Evolutionary conservation across 805 yeast genomes (phyloP), one percentile per base, ranked within the genome.

Genomic region (Komagataella mondaviorum): DNA sequence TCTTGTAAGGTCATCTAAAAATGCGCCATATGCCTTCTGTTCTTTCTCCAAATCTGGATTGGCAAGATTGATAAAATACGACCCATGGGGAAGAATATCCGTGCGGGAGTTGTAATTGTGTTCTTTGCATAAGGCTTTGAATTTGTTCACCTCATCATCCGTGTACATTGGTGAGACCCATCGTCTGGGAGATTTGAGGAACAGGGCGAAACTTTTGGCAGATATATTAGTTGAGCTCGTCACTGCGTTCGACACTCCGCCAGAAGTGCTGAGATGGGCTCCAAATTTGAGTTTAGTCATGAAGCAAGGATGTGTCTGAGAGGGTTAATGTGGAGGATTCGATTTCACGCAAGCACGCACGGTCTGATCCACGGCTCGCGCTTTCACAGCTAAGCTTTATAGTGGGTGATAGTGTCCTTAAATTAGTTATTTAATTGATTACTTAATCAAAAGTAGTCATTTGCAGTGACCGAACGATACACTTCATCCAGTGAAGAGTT

Each of bases 31-130:
- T 8, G 96, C 85, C 60, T 86, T 87, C 36, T 72, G 73, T 52
- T 82, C 86, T 63, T 88, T 91, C 54, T 79, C 93, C 2, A 65
- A 64, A 57, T 89, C 96, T 0, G 97, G 96, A 57, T 88, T 89
- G 22, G 95, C 97, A 55, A 93, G 68, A 63, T 93, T 93, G 62
- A 93, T 90, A 59, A 93, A 81, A 63, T 90, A 93, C 22, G 95
- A 88, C 1, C 96, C 98, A 65, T 93, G 99, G 0, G 99, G 98
- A 49, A 93, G 72, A 49, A 88, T 75, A 60, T 90, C 96, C 23
- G 83, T 84, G 51, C 76, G 62, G 3, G 96, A 83, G 62, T 88
- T 77, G 64, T 81, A 90, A 1, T 82, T 78, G 61, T 73, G 73
- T 51, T 77, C 67, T 51, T 73, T 68, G 62, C 96, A 88, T 18